These are phyloP conservation scores for Pleurotus tuoliensis DNA, from an alignment of 768 basidiomycete species.

Conservation along the genomic window DNA sequence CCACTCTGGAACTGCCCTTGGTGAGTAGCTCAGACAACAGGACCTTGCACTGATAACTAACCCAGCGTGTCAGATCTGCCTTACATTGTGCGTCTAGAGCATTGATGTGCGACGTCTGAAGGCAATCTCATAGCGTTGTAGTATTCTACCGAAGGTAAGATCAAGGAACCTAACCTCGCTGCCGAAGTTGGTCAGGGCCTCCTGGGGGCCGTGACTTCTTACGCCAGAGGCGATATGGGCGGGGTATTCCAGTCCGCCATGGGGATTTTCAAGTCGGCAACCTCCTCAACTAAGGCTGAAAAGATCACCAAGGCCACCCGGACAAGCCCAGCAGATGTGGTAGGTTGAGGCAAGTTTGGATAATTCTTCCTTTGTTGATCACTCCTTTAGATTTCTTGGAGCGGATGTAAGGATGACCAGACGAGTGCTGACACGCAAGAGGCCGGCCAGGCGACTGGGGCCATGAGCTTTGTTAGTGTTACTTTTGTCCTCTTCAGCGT, in stretches of 20 bases:
- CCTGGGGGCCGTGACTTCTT: slow-evolving; percentile 72
- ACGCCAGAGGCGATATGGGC: slow-evolving; percentile 74
- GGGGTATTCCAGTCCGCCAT: slow-evolving; percentile 74
- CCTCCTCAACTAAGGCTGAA: slow-evolving; percentile 63
- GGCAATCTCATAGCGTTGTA: slow-evolving; percentile 20
- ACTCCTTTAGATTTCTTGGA: slow-evolving; percentile 65
- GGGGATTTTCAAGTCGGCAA: slow-evolving; percentile 70
- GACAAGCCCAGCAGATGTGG: slow-evolving; percentile 85
- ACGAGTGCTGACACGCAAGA: slow-evolving; percentile 76
- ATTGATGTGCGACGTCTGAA: background rate
- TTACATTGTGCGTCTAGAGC: slow-evolving; percentile 47
- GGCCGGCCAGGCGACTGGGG: slow-evolving; percentile 64
- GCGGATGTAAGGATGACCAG: slow-evolving; percentile 79
- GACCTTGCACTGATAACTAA: background rate
- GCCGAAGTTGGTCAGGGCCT: slow-evolving; percentile 86
- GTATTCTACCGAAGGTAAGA: slow-evolving; percentile 96
- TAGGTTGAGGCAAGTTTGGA: slow-evolving; percentile 34
- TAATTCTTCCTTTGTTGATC: background rate
- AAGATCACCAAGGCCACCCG: slow-evolving; percentile 57
- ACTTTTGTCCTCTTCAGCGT: background rate
- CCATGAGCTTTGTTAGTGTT: slow-evolving; percentile 70
- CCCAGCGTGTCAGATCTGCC: slow-evolving; percentile 47
- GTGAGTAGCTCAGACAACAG: slow-evolving; percentile 29
- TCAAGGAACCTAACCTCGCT: slow-evolving; percentile 90
- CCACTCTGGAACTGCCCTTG: slow-evolving; percentile 85